Percentiles rank a stretch among this genome's conserved stretches.
phyloP scores from a whole-genome alignment of 208 protist genomes.

The Leishmania guyanensis region DNA sequence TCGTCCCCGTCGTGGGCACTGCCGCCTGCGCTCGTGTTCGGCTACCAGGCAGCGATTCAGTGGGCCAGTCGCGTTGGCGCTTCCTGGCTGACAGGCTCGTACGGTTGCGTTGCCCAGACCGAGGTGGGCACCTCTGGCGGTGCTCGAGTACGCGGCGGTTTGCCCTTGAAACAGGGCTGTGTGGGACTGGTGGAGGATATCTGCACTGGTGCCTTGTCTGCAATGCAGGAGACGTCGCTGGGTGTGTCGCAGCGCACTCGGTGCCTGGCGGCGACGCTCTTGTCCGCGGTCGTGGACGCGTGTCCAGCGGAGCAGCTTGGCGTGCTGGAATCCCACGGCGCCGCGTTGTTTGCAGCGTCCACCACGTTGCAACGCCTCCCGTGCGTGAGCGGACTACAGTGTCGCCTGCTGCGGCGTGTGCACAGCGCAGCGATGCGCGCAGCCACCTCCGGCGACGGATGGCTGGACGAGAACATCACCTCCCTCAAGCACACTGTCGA shows the following conservation, averaged over 20 bases:
- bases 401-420: slow-evolving; percentile 51
- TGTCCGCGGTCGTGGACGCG: slow-evolving; percentile 29
- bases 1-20: slow-evolving; percentile 1
- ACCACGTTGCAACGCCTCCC: slow-evolving; percentile 30
- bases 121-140: not conserved
- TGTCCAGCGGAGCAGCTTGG: slow-evolving; percentile 17
- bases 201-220: slow-evolving; percentile 24
- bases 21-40: slow-evolving; percentile 21
- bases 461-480: slow-evolving; percentile 12
- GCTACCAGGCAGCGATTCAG: slow-evolving; percentile 26
- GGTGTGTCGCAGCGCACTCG: slow-evolving; percentile 45
- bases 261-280: slow-evolving; percentile 28
- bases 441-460: slow-evolving; percentile 12
- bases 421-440: slow-evolving; percentile 19
- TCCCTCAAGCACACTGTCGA: slow-evolving; percentile 15
- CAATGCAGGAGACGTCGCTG: slow-evolving; percentile 38
- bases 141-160: not conserved
- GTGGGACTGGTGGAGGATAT: slow-evolving; percentile 24
- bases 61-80: slow-evolving; percentile 31
- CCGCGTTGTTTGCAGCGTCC: slow-evolving; percentile 50
- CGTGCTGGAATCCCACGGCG: slow-evolving; percentile 24
- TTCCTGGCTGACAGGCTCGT: slow-evolving; percentile 18
- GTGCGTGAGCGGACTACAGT: slow-evolving; percentile 65
- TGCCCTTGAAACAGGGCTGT: not conserved
- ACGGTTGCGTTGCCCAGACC: not conserved